Conservation (phyloP, 1,284 basidiomycete species). For the Papiliotrema laurentii region DNA sequence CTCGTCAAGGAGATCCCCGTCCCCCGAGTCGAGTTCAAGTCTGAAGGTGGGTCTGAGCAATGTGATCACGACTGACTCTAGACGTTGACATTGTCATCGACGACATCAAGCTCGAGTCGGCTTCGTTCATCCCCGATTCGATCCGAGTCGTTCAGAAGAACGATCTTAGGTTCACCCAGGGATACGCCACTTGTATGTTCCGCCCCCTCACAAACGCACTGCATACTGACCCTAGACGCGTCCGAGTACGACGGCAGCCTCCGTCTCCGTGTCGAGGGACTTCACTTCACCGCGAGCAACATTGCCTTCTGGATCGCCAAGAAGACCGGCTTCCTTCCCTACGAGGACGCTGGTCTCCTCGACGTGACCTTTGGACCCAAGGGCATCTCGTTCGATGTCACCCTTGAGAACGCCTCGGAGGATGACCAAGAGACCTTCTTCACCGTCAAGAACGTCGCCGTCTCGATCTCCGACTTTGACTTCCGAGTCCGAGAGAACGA, state of each 20-base stretch:
- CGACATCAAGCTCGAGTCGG: conserved; percentile 47
- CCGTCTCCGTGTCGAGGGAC: conserved; percentile 47
- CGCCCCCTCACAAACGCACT: not conserved
- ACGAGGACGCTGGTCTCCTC: conserved; percentile 50
- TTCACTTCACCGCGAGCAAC: conserved; percentile 49
- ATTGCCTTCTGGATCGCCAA: conserved; percentile 51
- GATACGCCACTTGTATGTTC: conserved; percentile 43
- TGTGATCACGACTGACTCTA: conserved; percentile 5
- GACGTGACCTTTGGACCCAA: conserved; percentile 49
- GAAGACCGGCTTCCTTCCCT: conserved; percentile 44
- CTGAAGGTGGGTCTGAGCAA: conserved; percentile 29
- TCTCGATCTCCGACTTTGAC: conserved; percentile 46
- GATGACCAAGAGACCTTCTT: conserved; percentile 51
- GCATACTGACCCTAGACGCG: conserved; percentile 18
- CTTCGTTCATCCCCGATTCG: conserved; percentile 50
- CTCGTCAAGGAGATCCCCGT: conserved; percentile 50
- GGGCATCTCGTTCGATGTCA: conserved; percentile 49
- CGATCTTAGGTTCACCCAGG: conserved; percentile 49
- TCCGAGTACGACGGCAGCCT: conserved; percentile 48
- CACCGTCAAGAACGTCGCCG: conserved; percentile 50
- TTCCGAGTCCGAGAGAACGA: conserved; percentile 41
- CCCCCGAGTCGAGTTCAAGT: conserved; percentile 50
- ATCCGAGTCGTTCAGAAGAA: conserved; percentile 49
- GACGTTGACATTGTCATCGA: conserved; percentile 49
- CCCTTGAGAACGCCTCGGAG: conserved; percentile 50